A percentile compares a stretch with the other conserved stretches of the same genome.
phyloP scores from a whole-genome alignment of 257 asterid genomes.

The Cinchona pubescens region DNA sequence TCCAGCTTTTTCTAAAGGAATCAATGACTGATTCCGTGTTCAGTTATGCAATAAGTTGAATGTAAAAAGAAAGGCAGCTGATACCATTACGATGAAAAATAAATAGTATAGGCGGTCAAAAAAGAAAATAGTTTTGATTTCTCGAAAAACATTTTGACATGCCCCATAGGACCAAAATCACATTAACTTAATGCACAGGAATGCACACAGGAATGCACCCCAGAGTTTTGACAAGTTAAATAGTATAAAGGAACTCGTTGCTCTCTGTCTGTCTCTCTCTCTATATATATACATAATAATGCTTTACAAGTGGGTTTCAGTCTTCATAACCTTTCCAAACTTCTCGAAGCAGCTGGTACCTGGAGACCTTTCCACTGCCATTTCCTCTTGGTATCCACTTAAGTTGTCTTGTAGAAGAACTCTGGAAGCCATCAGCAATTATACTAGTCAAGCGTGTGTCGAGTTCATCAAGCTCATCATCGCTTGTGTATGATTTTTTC shows the following conservation, averaged over 20 bases:
- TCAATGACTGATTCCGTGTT: no score
- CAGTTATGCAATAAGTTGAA: no score
- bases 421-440: slow-evolving; percentile 50
- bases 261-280: neutral
- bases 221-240: neutral
- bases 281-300: slow-evolving; percentile 5
- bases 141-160: neutral
- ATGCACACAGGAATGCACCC: neutral
- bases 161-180: neutral
- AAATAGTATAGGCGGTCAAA: no score
- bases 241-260: neutral
- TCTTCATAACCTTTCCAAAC: slow-evolving; percentile 47
- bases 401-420: slow-evolving; percentile 41
- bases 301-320: neutral
- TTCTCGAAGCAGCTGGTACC: slow-evolving; percentile 68
- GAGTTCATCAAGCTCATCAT: slow-evolving; percentile 78
- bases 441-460: slow-evolving; percentile 65
- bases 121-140: no score
- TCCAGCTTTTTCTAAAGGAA: no score
- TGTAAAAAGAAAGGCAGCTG: no score
- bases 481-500: slow-evolving; percentile 63
- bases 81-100: no score
- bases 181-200: neutral
- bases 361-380: slow-evolving; percentile 47
- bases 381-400: slow-evolving; percentile 51